Evolutionary conservation across 2,329 filamentous ascomycete genomes (phyloP).

Genomic region (Apiospora marii): DNA sequence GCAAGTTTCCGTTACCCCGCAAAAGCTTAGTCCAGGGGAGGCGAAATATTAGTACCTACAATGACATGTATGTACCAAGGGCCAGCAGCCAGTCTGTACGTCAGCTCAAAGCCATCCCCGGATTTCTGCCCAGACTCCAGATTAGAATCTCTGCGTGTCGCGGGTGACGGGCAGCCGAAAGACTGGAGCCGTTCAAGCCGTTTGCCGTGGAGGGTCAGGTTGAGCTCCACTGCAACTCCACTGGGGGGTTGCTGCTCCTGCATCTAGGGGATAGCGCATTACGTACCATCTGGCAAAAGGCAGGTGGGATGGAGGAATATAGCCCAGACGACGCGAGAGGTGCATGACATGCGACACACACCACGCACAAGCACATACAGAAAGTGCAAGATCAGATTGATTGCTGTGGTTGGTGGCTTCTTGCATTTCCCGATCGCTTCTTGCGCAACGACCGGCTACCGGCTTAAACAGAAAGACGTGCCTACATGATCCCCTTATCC

Average conservation of each 20-base stretch:
- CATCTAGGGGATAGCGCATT: neutral
- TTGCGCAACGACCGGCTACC: constrained; percentile 11
- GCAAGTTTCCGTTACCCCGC: constrained; percentile 8
- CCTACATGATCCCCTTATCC: neutral
- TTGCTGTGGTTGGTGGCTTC: neutral
- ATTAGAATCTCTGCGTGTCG: neutral
- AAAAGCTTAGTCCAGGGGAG: neutral
- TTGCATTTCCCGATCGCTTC: neutral
- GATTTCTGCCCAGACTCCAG: neutral
- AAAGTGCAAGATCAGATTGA: neutral
- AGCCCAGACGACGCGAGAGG: neutral
- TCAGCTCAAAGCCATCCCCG: neutral
- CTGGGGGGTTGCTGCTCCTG: neutral
- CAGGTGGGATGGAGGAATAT: neutral
- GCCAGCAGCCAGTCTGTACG: neutral
- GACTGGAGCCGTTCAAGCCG: neutral
- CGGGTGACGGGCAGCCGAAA: neutral
- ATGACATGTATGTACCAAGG: neutral
- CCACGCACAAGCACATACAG: too few species aligned
- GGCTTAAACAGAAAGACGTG: neutral
- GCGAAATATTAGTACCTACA: neutral
- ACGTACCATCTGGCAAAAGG: neutral
- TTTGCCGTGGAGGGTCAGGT: neutral
- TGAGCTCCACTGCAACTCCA: neutral
- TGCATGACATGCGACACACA: constrained; percentile 5